Base-by-base conservation (phyloP, 768 basidiomycete genomes). In the Favolaschia claudopus region DNA sequence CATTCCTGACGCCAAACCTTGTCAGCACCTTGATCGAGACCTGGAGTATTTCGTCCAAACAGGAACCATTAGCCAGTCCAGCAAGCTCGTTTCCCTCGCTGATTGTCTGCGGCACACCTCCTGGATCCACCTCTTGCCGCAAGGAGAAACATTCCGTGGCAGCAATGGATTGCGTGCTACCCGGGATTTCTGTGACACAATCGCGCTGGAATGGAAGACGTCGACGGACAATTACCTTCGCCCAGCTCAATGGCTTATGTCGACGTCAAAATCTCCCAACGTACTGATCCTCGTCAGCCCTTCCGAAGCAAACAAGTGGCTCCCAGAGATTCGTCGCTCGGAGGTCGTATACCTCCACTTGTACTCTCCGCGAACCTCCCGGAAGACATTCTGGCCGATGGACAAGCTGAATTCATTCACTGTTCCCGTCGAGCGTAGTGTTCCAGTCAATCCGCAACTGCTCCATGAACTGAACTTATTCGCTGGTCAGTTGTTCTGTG, bases 181-280 rank as follows among this genome's bases (percentile, higher is more conserved):
- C 5, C 34, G 54, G 19, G 78, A 79, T 58, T 80, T 79, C 46
- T 62, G 65, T 27, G 54, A 51, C 25, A 78, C 77, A 0, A 70
- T 77, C 13, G 1, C n/a, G n/a, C n/a, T n/a, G 59, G 25, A 47
- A 24, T 20, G 49, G 51, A 13, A 50, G 44, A 4, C 32, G 70
- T 55, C 48, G n/a, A n/a, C 62, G 36, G 69, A 66, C 20, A 72
- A 76, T 22, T 72, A 76, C 38, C 73, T 77, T 25, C 67, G 76
- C 10, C 73, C 79, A 0, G 77, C 81, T 34, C 70, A 78, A 28
- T 84, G 83, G 82, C 71, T 84, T 39, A 31, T 81, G 31, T 76
- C 74, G 7, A 56, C 55, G 34, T 47, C 37, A 37, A 25, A 37
- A 10, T 15, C 32, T 2, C 37, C 36, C 29, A 62, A 20, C 7